These are phyloP conservation scores for Nicotiana undulata DNA, from an alignment of 257 asterid genomes.

Conservation along the genomic window DNA sequence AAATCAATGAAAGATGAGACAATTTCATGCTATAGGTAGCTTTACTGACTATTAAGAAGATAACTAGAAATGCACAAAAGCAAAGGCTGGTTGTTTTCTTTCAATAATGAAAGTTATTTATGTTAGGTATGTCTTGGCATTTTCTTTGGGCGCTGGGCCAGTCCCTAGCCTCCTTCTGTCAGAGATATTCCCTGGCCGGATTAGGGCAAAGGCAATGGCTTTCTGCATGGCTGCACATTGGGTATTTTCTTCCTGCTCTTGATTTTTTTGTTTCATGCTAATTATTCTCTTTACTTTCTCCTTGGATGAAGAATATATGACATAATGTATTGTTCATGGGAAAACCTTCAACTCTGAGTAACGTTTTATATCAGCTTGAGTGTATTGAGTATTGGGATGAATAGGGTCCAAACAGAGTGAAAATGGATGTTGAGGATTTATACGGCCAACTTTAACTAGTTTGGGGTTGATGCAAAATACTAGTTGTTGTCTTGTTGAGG, in stretches of 20 bases:
- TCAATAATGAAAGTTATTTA: slow-evolving; percentile 6
- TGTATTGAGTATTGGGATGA: not conserved
- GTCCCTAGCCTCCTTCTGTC: slow-evolving; percentile 86
- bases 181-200: slow-evolving; percentile 80
- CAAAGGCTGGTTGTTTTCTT: not conserved
- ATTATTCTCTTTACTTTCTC: not conserved
- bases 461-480: not conserved
- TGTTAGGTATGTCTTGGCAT: slow-evolving; percentile 64
- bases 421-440: not conserved
- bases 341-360: not conserved
- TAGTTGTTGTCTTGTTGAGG: not conserved
- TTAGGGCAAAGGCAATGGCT: slow-evolving; percentile 95
- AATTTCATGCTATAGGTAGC: slow-evolving; percentile 1
- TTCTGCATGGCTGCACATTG: slow-evolving; percentile 89
- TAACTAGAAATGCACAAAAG: not conserved
- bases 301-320: not conserved
- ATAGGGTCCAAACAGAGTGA: not conserved
- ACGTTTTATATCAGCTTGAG: not conserved
- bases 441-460: not conserved
- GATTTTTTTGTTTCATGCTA: not conserved
- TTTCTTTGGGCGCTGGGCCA: slow-evolving; percentile 89
- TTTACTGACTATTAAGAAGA: not conserved
- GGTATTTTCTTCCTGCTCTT: slow-evolving; percentile 39
- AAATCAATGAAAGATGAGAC: not conserved
- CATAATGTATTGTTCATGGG: not conserved